Evolutionary conservation across 352 stramenopile genomes (phyloP).

Genomic region (Phytophthora cryptogea): DNA sequence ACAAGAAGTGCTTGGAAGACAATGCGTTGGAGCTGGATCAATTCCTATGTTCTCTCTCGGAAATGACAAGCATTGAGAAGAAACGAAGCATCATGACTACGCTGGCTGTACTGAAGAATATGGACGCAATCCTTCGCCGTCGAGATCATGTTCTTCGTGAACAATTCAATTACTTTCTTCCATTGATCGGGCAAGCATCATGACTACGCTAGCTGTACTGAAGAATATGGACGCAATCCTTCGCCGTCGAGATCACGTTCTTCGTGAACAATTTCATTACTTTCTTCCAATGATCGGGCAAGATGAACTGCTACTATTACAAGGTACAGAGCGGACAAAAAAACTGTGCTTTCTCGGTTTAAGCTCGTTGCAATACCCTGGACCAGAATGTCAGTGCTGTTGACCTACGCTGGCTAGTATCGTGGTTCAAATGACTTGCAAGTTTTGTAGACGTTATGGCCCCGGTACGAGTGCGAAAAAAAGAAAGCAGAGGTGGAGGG

Average conservation of each 20-base stretch:
- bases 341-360: background rate
- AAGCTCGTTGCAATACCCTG: background rate
- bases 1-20: no score
- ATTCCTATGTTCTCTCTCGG: background rate
- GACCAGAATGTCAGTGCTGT: conserved; percentile 1
- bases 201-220: background rate
- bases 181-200: background rate
- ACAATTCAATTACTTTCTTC: background rate
- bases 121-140: background rate
- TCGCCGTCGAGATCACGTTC: background rate
- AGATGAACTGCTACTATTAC: background rate
- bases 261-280: background rate
- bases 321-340: background rate
- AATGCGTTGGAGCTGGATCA: no score
- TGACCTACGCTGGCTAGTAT: background rate
- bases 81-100: background rate
- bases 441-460: background rate
- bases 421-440: background rate
- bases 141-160: background rate
- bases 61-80: background rate
- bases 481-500: background rate
- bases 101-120: background rate
- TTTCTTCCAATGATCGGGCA: background rate
- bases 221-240: background rate
- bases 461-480: background rate